These are phyloP conservation scores for Medicago lupulina DNA, from an alignment of 306 rosid species.

Conservation along the genomic window DNA sequence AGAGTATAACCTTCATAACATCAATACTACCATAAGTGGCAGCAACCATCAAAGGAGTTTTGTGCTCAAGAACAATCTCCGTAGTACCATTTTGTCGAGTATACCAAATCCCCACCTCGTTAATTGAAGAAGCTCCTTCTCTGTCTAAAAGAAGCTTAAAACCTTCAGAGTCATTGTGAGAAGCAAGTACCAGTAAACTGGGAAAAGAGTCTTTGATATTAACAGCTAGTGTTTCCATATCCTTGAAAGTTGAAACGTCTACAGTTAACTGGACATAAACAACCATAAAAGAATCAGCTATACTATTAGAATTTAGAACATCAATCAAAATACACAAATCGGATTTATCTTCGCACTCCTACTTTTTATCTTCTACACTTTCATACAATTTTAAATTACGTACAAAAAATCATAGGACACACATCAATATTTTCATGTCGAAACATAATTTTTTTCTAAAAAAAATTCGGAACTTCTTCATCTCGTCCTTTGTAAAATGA, in stretches of 20 bases:
- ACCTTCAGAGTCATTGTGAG: slow-evolving; percentile 74
- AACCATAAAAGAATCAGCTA: slow-evolving; percentile 46
- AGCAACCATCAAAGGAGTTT: slow-evolving; percentile 89
- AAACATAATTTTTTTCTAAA: no score
- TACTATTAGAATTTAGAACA: no score
- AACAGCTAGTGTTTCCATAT: slow-evolving; percentile 61
- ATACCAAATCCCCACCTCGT: slow-evolving; percentile 74
- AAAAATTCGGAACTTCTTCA: neutral
- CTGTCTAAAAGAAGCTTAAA: slow-evolving; percentile 54
- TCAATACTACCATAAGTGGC: slow-evolving; percentile 82
- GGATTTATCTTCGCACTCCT: no score
- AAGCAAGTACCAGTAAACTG: slow-evolving; percentile 72
- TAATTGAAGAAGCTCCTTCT: slow-evolving; percentile 50
- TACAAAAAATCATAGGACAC: neutral
- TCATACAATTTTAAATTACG: slow-evolving; percentile 30
- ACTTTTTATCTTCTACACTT: no score
- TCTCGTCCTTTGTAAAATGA: neutral
- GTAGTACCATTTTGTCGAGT: slow-evolving; percentile 66
- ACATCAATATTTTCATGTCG: no score
- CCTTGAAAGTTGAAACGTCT: slow-evolving; percentile 47
- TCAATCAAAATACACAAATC: no score
- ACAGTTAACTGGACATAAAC: slow-evolving; percentile 27
- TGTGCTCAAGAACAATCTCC: slow-evolving; percentile 65
- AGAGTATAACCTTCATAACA: slow-evolving; percentile 65
- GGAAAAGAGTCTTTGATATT: slow-evolving; percentile 66